Evolutionary conservation across 805 yeast genomes (phyloP).

Genomic region (Candida khao-thaluensis): DNA sequence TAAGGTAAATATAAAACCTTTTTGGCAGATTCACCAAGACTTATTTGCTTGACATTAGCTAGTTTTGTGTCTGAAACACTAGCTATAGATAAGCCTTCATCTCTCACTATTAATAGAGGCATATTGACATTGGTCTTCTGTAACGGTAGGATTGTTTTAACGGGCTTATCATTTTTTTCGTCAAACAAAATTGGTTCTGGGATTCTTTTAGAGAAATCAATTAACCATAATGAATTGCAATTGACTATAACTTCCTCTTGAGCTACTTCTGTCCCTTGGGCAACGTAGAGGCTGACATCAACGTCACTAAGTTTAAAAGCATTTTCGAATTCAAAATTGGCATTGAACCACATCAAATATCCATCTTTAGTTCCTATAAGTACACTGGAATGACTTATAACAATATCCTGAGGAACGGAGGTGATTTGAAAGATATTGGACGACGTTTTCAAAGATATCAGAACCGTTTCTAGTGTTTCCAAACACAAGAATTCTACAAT

Average conservation of each 20-base stretch:
- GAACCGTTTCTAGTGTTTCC: not conserved
- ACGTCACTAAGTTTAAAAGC: slow-evolving; percentile 27
- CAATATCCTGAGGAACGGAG: slow-evolving; percentile 24
- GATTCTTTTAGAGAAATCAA: slow-evolving; percentile 26
- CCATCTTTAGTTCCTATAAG: slow-evolving; percentile 38
- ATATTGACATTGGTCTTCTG: not conserved
- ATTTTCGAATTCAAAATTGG: slow-evolving; percentile 13
- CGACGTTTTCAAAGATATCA: not conserved
- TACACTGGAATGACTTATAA: slow-evolving; percentile 10
- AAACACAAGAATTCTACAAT: slow-evolving; percentile 3
- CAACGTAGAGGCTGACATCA: slow-evolving; percentile 21
- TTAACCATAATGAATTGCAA: slow-evolving; percentile 32
- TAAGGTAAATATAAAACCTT: slow-evolving; percentile 30
- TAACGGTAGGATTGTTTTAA: slow-evolving; percentile 13
- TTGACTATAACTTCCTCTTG: slow-evolving; percentile 22
- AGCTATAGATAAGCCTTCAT: slow-evolving; percentile 36
- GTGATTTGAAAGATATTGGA: not conserved
- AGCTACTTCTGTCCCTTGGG: slow-evolving; percentile 13
- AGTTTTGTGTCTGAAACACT: slow-evolving; percentile 22
- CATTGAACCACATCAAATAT: slow-evolving; percentile 19
- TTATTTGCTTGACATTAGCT: slow-evolving; percentile 29
- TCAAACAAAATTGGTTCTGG: slow-evolving; percentile 36
- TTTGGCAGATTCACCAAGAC: slow-evolving; percentile 33
- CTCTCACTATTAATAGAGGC: slow-evolving; percentile 22
- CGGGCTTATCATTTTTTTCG: slow-evolving; percentile 31